phyloP scores from a whole-genome alignment of 371 early-diverging fungal species.

The Batkoa obscura region DNA sequence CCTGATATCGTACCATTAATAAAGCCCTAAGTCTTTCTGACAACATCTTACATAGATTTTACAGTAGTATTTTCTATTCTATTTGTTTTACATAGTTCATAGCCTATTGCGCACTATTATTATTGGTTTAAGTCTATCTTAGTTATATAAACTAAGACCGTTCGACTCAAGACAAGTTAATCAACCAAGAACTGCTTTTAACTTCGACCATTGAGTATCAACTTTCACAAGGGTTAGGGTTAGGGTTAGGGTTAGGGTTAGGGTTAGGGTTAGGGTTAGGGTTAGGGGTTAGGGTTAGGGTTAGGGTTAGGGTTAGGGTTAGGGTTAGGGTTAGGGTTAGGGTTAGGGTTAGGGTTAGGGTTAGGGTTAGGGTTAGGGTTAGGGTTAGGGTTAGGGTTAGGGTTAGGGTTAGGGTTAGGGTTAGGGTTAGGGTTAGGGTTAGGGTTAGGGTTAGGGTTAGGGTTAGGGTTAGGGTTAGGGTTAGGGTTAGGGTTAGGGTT shows the following conservation, averaged over 20 bases:
- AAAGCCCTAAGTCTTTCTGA: too few relatives aligned
- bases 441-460: background rate
- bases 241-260: conserved; percentile 5
- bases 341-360: conserved; percentile 5
- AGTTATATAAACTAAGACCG: too few relatives aligned
- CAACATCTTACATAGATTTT: too few relatives aligned
- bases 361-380: conserved; percentile 5
- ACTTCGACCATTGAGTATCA: too few relatives aligned
- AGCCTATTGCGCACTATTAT: too few relatives aligned
- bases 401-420: conserved; percentile 5
- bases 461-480: background rate
- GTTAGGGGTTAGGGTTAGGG: conserved; percentile 5
- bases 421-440: conserved; percentile 5
- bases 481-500: conserved; percentile 5
- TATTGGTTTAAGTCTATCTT: too few relatives aligned
- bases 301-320: conserved; percentile 5
- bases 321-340: conserved; percentile 5
- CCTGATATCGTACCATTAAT: too few relatives aligned
- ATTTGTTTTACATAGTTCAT: too few relatives aligned
- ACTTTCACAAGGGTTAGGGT: conserved; percentile 8
- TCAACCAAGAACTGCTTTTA: too few relatives aligned
- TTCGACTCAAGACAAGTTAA: too few relatives aligned
- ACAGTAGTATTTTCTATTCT: too few relatives aligned
- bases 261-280: conserved; percentile 5
- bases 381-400: conserved; percentile 5